Evolutionary conservation across 257 asterid species (phyloP).

Genomic region (Solanum lycopersicoides): DNA sequence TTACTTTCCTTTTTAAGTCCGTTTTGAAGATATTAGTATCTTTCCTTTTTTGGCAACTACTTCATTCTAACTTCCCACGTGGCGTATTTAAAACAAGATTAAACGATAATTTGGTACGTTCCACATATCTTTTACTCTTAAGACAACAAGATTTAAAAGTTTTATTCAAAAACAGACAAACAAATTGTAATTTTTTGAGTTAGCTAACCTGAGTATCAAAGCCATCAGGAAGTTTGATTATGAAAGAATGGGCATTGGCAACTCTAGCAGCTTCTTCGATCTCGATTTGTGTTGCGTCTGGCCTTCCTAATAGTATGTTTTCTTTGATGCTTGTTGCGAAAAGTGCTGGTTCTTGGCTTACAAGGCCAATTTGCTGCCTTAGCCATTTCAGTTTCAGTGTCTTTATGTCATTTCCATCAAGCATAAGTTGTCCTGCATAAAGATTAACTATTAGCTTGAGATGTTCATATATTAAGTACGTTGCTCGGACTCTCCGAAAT

Average conservation of each 20-base stretch:
- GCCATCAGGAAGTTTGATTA: constrained; percentile 74
- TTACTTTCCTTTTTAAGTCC: not conserved
- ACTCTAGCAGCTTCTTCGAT: constrained; percentile 84
- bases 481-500: not conserved
- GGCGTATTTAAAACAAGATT: not conserved
- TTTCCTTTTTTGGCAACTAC: not conserved
- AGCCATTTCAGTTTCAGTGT: constrained; percentile 62
- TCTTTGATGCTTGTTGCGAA: constrained; percentile 84
- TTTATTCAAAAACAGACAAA: not conserved
- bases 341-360: constrained; percentile 89
- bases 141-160: not conserved
- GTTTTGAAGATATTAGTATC: not conserved
- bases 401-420: constrained; percentile 76
- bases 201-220: constrained; percentile 67
- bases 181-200: not conserved
- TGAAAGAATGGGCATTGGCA: constrained; percentile 75
- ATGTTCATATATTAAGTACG: not conserved
- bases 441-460: constrained; percentile 16
- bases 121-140: not conserved
- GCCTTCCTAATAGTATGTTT: constrained; percentile 67
- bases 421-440: constrained; percentile 57
- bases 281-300: constrained; percentile 50
- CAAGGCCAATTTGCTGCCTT: constrained; percentile 81
- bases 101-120: not conserved
- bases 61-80: not conserved